phyloP scores from a whole-genome alignment of 164 flowering plant genomes.

The Akebia trifoliata region DNA sequence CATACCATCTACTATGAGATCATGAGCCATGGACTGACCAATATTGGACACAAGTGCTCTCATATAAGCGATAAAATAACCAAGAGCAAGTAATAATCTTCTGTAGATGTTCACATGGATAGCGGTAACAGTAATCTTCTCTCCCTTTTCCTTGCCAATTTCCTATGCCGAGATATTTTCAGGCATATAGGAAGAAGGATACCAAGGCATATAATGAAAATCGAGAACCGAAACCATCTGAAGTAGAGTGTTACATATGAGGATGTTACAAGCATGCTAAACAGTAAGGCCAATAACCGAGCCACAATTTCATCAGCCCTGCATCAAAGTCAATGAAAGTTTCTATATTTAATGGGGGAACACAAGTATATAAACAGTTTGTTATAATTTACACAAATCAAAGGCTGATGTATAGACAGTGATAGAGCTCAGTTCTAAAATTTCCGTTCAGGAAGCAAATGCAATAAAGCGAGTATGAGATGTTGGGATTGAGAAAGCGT shows the following conservation, averaged over 20 bases:
- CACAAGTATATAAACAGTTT: neutral
- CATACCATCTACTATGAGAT: constrained; percentile 6
- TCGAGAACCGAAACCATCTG: constrained; percentile 31
- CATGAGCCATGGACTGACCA: neutral
- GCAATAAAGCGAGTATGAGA: no score
- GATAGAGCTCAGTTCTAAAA: neutral
- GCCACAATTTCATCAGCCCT: constrained; percentile 53
- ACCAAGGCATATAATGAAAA: constrained; percentile 28
- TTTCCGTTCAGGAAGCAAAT: neutral
- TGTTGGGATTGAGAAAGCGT: no score
- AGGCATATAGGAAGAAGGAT: constrained; percentile 39
- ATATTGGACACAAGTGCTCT: no score
- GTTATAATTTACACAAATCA: neutral
- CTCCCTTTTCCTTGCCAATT: constrained; percentile 43
- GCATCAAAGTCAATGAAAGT: constrained; percentile 15
- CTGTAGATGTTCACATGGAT: constrained; percentile 37
- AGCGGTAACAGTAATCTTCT: constrained; percentile 43
- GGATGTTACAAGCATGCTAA: constrained; percentile 30
- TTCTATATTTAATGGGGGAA: neutral
- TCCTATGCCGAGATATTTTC: constrained; percentile 33
- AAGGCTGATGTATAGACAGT: neutral
- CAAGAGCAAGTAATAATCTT: constrained; percentile 1
- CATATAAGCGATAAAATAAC: no score
- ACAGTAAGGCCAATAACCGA: constrained; percentile 36
- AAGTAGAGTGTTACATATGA: constrained; percentile 37